phyloP scores from a whole-genome alignment of 2,329 filamentous ascomycete genomes.

The Lachnellula arida region DNA sequence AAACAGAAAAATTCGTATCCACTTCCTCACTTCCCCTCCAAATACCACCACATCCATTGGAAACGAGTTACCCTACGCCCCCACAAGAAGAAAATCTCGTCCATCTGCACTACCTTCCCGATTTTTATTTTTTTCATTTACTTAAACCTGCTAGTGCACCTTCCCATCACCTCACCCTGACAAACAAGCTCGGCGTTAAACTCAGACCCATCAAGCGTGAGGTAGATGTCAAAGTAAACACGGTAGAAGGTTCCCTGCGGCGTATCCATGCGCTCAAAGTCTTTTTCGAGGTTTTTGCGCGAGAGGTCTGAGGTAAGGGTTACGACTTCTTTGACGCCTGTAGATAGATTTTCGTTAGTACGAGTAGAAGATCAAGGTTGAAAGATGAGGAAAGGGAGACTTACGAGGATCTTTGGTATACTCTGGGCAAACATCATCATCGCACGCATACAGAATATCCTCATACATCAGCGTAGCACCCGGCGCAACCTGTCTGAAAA shows the following conservation, averaged over 20 bases:
- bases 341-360: constrained; percentile 27
- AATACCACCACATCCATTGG: neutral
- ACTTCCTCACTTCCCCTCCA: no score
- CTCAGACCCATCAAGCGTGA: constrained; percentile 94
- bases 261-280: constrained; percentile 99
- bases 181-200: constrained; percentile 99
- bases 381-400: constrained; percentile 38
- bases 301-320: constrained; percentile 95
- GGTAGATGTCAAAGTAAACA: constrained; percentile 73
- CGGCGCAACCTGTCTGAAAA: constrained; percentile 96
- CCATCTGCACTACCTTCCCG: neutral
- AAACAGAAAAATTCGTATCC: no score
- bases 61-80: neutral
- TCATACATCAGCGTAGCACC: constrained; percentile 99
- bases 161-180: constrained; percentile 97
- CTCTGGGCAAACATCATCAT: constrained; percentile 96
- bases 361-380: neutral
- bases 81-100: neutral
- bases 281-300: constrained; percentile 97
- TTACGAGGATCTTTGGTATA: constrained; percentile 99
- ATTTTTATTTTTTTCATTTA: constrained; percentile 27
- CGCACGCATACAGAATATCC: constrained; percentile 94
- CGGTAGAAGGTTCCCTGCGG: constrained; percentile 95
- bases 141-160: constrained; percentile 86
- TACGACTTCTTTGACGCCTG: constrained; percentile 98